These are phyloP conservation scores for Hyparrhenia diplandra DNA, from an alignment of 176 grass and related monocot genomes.

Conservation along the genomic window DNA sequence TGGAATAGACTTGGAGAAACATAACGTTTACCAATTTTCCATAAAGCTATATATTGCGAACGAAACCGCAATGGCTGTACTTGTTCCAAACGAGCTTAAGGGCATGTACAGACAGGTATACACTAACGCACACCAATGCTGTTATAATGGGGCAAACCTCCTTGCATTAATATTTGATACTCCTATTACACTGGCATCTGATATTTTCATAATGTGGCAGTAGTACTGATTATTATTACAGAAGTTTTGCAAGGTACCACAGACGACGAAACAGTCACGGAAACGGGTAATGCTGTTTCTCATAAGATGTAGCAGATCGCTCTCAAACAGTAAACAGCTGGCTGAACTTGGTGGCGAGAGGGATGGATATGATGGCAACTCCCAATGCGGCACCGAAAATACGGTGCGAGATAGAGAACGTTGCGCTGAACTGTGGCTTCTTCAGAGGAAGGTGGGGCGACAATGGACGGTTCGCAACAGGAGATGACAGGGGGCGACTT, in stretches of 20 bases:
- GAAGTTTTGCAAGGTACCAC: not conserved
- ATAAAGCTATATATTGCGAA: not conserved
- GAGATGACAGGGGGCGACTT: conserved; percentile 24
- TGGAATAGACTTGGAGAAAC: not conserved
- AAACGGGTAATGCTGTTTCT: not conserved
- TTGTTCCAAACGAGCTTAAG: not conserved
- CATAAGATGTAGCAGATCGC: not conserved
- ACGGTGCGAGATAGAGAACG: conserved; percentile 74
- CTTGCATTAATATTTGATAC: not conserved
- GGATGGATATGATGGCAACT: conserved; percentile 53
- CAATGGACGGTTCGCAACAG: conserved; percentile 63
- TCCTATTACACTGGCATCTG: not conserved
- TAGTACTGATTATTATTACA: conserved; percentile 36
- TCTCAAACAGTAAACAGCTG: conserved; percentile 62
- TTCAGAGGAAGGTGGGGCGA: conserved; percentile 82
- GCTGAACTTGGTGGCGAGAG: conserved; percentile 58
- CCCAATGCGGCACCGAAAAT: conserved; percentile 58
- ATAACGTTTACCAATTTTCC: not conserved
- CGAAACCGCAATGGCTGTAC: not conserved
- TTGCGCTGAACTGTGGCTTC: conserved; percentile 75
- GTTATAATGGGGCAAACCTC: not conserved
- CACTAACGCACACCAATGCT: not conserved
- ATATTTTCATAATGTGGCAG: not conserved
- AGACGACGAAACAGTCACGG: not conserved
- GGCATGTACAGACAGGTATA: not conserved